Evolutionary conservation across 352 stramenopile genomes (phyloP).

Genomic region (Pythium biforme): DNA sequence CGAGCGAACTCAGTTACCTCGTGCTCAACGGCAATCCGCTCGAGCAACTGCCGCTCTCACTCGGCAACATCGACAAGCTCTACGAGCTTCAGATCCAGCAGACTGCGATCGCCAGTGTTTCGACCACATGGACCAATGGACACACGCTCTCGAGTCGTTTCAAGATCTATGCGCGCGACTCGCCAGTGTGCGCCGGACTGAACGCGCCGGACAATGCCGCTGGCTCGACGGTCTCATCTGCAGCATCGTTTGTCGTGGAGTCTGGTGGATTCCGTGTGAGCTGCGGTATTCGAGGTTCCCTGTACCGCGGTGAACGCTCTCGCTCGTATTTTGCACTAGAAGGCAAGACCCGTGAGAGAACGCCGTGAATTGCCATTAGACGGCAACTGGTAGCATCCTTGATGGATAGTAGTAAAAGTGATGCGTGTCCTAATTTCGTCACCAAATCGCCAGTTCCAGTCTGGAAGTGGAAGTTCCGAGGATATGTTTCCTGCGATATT

Average conservation of each 20-base stretch:
- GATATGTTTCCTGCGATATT: too few relatives aligned
- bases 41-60: not conserved
- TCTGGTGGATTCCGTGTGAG: not conserved
- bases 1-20: constrained; percentile 9
- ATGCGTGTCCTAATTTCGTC: too few relatives aligned
- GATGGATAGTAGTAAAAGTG: too few relatives aligned
- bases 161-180: not conserved
- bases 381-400: too few relatives aligned
- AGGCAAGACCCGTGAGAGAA: constrained; percentile 8
- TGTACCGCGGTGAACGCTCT: constrained; percentile 2
- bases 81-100: constrained; percentile 17
- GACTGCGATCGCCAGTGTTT: not conserved
- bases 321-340: constrained; percentile 9
- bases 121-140: not conserved
- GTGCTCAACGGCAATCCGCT: constrained; percentile 16
- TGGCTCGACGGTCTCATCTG: not conserved
- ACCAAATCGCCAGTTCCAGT: too few relatives aligned
- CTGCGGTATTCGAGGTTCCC: constrained; percentile 1
- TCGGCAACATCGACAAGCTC: not conserved
- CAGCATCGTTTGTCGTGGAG: not conserved
- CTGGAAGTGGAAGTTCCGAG: too few relatives aligned
- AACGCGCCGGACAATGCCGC: not conserved
- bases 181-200: constrained; percentile 1
- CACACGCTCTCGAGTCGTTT: not conserved
- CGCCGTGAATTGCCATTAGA: too few relatives aligned